Base-by-base conservation (phyloP, 441 rosid species). In the Erysimum cheiri region DNA sequence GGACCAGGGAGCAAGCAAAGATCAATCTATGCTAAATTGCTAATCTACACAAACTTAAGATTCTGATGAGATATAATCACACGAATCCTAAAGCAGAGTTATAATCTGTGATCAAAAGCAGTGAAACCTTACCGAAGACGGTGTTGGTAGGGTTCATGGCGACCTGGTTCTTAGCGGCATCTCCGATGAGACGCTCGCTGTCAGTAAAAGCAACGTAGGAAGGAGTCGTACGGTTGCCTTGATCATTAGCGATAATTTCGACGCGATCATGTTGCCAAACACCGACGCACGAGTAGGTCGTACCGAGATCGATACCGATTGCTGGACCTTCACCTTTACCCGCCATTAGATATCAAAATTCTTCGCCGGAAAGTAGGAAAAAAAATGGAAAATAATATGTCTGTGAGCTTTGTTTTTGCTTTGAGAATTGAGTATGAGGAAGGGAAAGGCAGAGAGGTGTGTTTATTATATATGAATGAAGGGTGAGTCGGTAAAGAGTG, bases 151-250 rank as follows among this genome's bases (percentile, higher is more conserved):
- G 88, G 67, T 87, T 89, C 88, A 83, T 84, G 7, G 88, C 92
- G 15, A 87, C 92, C 69, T 89, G 95, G 36, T 87, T 87, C 83
- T 82, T 82, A 0, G 91, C 93, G 0, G 88, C 91, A 15, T 84
- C 89, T 2, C 90, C 91, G 17, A 85, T 83, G 2, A 85, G 33
- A 36, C 88, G 82, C 76, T 86, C 87, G 56, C 73, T 68, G 4
- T 85, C 91, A 0, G 88, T 85, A 58, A 88, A 88, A 6, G 73
- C 94, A 9, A 82, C 94, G 40, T 82, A 88, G 15, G 91, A 88
- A 33, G 88, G 89, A 14, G 91, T 85, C 6, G 87, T 87, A n/a
- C 91, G 62, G 75, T 88, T 88, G 1, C 94, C 94, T 70, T 87
- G 91, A 49, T 88, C 89, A 48, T 86, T 86, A 22, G 90, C 93